Evolutionary conservation across 345 rosid genomes (phyloP).

Genomic region (Eucalyptus camaldulensis): DNA sequence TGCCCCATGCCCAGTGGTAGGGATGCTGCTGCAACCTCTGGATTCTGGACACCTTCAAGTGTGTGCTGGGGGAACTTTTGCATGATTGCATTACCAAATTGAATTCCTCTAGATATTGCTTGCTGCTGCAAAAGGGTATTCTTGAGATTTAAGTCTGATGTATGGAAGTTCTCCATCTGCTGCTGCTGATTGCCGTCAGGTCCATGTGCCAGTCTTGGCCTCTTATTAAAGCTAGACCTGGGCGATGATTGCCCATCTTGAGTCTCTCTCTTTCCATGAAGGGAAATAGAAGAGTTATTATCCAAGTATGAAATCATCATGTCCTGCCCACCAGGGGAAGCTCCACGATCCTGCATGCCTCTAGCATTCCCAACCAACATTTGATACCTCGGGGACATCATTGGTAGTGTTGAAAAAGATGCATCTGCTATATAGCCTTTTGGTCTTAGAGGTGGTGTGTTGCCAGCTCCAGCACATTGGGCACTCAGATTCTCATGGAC

Average conservation of each 20-base stretch:
- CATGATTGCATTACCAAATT: conserved; percentile 36
- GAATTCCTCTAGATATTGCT: conserved; percentile 48
- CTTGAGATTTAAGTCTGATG: conserved; percentile 63
- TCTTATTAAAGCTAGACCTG: conserved; percentile 49
- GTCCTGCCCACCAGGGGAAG: conserved; percentile 59
- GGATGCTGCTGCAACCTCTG: conserved; percentile 44
- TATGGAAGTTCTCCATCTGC: conserved; percentile 47
- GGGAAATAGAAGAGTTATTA: conserved; percentile 29
- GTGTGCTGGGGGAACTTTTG: conserved; percentile 67
- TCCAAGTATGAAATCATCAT: conserved; percentile 48
- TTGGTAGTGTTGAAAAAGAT: conserved; percentile 28
- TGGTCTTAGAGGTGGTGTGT: conserved; percentile 29
- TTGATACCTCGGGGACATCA: conserved; percentile 44
- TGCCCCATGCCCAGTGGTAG: conserved; percentile 42
- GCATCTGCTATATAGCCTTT: conserved; percentile 49
- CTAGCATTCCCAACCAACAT: conserved; percentile 38
- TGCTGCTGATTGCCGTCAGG: conserved; percentile 65
- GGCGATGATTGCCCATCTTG: conserved; percentile 62
- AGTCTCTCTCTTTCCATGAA: conserved; percentile 62
- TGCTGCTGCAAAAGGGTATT: conserved; percentile 43
- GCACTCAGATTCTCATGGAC: conserved; percentile 39
- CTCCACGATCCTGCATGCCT: conserved; percentile 59
- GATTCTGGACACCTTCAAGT: conserved; percentile 58
- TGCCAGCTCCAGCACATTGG: conserved; percentile 48
- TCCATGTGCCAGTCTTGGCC: conserved; percentile 31